Percentiles rank a stretch among this genome's conserved stretches.
Conservation (phyloP, 2,329 filamentous ascomycete genomes). For the Phialophora tarda region DNA sequence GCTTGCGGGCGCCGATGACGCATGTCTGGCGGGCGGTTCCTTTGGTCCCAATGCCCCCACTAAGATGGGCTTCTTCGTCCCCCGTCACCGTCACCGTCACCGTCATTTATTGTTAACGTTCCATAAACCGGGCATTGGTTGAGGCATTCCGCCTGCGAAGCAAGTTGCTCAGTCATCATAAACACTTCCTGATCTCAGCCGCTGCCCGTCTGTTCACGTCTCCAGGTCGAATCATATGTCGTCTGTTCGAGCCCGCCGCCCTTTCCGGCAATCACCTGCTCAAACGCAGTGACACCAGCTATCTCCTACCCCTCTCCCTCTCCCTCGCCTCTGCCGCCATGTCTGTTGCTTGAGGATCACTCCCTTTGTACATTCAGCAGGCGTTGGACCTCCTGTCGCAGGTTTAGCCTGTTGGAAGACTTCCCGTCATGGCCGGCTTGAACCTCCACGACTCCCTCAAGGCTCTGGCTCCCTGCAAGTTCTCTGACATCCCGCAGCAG, state of each 20-base stretch:
- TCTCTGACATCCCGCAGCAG: conserved; percentile 55
- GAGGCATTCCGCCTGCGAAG: conserved; percentile 5
- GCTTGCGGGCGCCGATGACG: conserved; percentile 15
- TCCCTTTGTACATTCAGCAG: neutral
- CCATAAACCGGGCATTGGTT: conserved; percentile 16
- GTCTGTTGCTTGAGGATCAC: conserved; percentile 10
- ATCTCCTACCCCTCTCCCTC: neutral
- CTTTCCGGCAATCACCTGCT: conserved; percentile 4
- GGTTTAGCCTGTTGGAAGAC: neutral
- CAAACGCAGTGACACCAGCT: conserved; percentile 11
- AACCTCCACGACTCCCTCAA: conserved; percentile 65
- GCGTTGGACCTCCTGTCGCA: neutral
- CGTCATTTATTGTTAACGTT: conserved; percentile 1
- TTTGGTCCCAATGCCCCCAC: conserved; percentile 4
- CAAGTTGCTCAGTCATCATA: conserved; percentile 32
- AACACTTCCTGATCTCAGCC: conserved; percentile 24
- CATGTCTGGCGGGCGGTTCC: neutral
- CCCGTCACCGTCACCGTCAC: conserved; percentile 14
- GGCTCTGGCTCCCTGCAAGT: conserved; percentile 62
- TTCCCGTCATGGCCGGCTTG: conserved; percentile 53
- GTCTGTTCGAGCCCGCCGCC: conserved; percentile 16
- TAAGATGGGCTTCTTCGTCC: neutral
- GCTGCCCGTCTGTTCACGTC: neutral
- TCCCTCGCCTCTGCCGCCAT: conserved; percentile 20
- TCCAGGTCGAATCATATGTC: conserved; percentile 13